phyloP scores from a whole-genome alignment of 2,329 filamentous ascomycete genomes.

The Xylariaceae sp. region DNA sequence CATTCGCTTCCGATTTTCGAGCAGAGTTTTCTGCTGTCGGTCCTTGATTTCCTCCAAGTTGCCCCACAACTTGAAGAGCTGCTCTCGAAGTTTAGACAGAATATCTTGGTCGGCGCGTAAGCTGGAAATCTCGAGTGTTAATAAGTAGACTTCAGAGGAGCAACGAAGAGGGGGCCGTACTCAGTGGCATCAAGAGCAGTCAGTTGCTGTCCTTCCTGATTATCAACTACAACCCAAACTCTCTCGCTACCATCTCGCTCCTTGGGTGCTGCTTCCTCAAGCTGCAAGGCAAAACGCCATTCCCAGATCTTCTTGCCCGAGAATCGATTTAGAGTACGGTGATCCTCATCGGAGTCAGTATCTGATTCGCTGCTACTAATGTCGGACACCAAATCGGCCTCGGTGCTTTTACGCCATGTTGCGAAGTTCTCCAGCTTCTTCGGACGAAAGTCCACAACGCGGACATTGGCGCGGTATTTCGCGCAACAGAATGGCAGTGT shows the following conservation, averaged over 20 bases:
- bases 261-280: slow-evolving; percentile 62
- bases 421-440: slow-evolving; percentile 68
- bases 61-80: slow-evolving; percentile 79
- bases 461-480: slow-evolving; percentile 65
- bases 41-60: slow-evolving; percentile 70
- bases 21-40: slow-evolving; percentile 27
- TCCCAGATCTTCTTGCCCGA: slow-evolving; percentile 56
- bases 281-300: slow-evolving; percentile 76
- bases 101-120: slow-evolving; percentile 49
- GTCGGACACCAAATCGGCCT: slow-evolving; percentile 50
- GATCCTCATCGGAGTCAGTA: slow-evolving; percentile 28
- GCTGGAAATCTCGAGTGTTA: slow-evolving; percentile 33
- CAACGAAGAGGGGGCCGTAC: slow-evolving; percentile 16
- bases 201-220: slow-evolving; percentile 47
- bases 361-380: slow-evolving; percentile 29
- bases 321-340: slow-evolving; percentile 22
- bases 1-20: slow-evolving; percentile 22
- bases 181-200: slow-evolving; percentile 45
- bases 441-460: slow-evolving; percentile 81
- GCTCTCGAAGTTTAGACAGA: slow-evolving; percentile 59
- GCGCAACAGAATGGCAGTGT: slow-evolving; percentile 70
- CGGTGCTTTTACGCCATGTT: slow-evolving; percentile 38
- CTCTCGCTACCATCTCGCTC: slow-evolving; percentile 38
- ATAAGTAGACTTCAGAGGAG: neutral
- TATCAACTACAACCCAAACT: slow-evolving; percentile 67